Base-by-base conservation (phyloP, 2,329 filamentous ascomycete genomes). In the Fusarium udum region DNA sequence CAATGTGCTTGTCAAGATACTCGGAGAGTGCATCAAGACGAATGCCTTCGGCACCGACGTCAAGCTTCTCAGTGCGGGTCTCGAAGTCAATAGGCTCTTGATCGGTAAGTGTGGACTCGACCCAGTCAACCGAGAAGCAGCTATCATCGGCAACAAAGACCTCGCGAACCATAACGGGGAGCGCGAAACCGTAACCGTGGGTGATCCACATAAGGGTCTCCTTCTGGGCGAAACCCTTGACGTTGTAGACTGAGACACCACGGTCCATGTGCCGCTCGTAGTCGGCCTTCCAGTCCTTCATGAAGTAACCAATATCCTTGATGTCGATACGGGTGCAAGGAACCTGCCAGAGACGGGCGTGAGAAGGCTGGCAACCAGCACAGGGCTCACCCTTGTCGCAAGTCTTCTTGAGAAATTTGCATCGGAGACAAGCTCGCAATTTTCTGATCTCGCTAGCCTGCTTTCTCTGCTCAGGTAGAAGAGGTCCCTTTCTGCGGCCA, bases 371-470 rank as follows among this genome's bases (percentile, higher is more conserved):
- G 86, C 95, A 98, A 53, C 95, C 95, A 78, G 92, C 93, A 83
- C 95, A 98, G 65, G 95, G 95, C 85, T 98, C 95, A 73, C 95
- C 95, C 86, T 97, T 98, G 84, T 98, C 95, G 81, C 95, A 98
- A 55, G 95, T 98, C 89, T 98, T 98, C 89, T 98, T 98, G 82
- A 98, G 88, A 87, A 98, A 98, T 85, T 98, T 98, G 90, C 95
- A 98, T 75, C 95, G 92, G 78, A 98, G 87, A 82, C 95, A 98
- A 53, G 95, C 95, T 80, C 95, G 90, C 77, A 98, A 87, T 84
- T 98, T 98, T 82, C 95, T 91, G 81, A 98, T 98, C 84, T 98
- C 95, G 79, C 95, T 96, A 32, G 95, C 95, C 83, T 98, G 95
- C 85, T 97, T 97, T 76, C 95, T 90, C 86, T 98, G 95, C 82